Evolutionary conservation across 1,284 basidiomycete species (phyloP).

Genomic region (Malassezia vespertilionis): DNA sequence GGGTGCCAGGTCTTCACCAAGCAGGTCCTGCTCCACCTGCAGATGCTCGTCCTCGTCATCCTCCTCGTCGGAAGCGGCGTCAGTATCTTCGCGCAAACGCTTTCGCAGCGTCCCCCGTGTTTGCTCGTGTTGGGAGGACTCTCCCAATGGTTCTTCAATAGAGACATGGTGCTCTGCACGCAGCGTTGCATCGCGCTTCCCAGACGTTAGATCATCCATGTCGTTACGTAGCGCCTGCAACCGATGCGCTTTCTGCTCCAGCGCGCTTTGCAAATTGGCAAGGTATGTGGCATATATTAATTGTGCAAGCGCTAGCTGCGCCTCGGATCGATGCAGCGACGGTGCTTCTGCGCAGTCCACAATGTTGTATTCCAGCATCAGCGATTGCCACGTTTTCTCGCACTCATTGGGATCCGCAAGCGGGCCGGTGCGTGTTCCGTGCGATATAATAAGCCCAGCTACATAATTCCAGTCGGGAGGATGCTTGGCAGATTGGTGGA

Average conservation of each 20-base stretch:
- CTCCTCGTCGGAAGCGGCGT: neutral
- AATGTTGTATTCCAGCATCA: neutral
- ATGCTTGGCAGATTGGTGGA: conserved; percentile 31
- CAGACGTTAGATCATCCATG: neutral
- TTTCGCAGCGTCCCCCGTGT: neutral
- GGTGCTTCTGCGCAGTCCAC: conserved; percentile 3
- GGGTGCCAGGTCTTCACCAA: neutral
- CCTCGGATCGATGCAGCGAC: conserved; percentile 19
- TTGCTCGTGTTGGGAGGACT: too few relatives aligned
- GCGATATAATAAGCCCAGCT: conserved; percentile 24
- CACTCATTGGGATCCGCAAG: neutral
- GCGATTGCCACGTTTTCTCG: neutral
- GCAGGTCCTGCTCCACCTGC: conserved; percentile 16
- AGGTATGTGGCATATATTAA: conserved; percentile 37
- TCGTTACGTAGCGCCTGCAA: too few relatives aligned
- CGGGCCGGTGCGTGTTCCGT: too few relatives aligned
- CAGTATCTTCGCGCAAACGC: neutral
- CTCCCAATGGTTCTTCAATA: too few relatives aligned
- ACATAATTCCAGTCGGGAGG: conserved; percentile 38
- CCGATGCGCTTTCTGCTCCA: too few relatives aligned
- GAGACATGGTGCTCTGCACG: neutral
- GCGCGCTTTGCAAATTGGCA: conserved; percentile 32
- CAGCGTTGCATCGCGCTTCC: neutral
- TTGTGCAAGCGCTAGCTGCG: conserved; percentile 37
- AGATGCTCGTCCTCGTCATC: conserved; percentile 5